phyloP scores from a whole-genome alignment of 2,329 filamentous ascomycete genomes.

The Claviceps spartinae region DNA sequence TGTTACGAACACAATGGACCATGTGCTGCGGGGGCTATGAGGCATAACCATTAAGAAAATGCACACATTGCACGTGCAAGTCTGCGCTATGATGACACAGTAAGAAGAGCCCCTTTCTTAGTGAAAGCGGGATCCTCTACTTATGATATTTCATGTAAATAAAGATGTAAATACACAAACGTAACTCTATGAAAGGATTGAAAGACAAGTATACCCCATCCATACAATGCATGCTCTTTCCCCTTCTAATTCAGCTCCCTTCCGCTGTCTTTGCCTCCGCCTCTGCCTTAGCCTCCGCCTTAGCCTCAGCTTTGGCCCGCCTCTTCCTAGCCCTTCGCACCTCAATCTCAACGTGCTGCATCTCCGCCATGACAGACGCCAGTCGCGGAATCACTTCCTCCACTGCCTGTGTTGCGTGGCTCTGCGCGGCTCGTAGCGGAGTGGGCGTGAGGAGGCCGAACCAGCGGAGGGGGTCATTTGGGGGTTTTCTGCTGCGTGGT shows the following conservation, averaged over 20 bases:
- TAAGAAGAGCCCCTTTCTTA: no score
- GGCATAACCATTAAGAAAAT: not conserved
- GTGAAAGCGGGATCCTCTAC: not conserved
- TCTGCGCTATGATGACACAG: no score
- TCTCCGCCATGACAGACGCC: slow-evolving; percentile 41
- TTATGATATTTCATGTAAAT: not conserved
- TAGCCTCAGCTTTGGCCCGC: slow-evolving; percentile 31
- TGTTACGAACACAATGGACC: slow-evolving; percentile 20
- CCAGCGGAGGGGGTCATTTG: slow-evolving; percentile 37
- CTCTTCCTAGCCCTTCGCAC: slow-evolving; percentile 48
- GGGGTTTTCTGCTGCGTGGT: not conserved
- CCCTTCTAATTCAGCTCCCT: not conserved
- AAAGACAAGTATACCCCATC: no score
- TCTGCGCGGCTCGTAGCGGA: slow-evolving; percentile 44
- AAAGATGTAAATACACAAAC: not conserved
- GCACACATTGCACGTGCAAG: no score
- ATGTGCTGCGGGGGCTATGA: not conserved
- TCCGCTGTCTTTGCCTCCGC: not conserved
- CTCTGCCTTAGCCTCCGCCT: no score
- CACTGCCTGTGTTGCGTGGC: slow-evolving; percentile 40
- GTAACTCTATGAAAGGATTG: not conserved
- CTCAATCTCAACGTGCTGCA: slow-evolving; percentile 54
- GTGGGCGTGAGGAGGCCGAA: slow-evolving; percentile 41
- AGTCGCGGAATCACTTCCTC: slow-evolving; percentile 44
- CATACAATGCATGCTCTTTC: no score